Conservation (phyloP, 192 early-diverging fungal species). For the Backusella westeae region DNA sequence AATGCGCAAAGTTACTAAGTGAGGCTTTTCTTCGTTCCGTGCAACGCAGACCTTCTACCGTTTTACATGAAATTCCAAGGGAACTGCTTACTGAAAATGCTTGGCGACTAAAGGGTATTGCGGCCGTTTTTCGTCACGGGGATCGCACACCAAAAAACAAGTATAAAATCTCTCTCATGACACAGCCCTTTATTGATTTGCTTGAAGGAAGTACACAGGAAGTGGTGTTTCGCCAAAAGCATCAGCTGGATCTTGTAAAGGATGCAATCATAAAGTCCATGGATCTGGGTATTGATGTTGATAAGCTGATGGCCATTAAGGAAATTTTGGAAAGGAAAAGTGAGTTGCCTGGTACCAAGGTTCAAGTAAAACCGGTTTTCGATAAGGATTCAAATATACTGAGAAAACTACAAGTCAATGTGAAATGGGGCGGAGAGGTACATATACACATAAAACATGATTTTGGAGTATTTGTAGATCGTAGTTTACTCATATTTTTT, state of each 20-base stretch:
- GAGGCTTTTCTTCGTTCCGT: constrained; percentile 71
- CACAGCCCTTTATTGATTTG: constrained; percentile 67
- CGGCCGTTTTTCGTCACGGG: constrained; percentile 91
- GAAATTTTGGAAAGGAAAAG: constrained; percentile 81
- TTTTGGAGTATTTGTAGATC: neutral
- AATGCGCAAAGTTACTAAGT: constrained; percentile 73
- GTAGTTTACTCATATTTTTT: neutral
- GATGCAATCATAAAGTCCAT: constrained; percentile 58
- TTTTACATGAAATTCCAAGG: constrained; percentile 2
- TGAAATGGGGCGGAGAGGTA: constrained; percentile 95
- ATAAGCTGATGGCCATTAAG: constrained; percentile 61
- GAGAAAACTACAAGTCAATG: constrained; percentile 82
- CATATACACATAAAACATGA: neutral
- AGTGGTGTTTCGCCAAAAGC: constrained; percentile 74
- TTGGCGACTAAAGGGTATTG: constrained; percentile 92
- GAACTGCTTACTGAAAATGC: constrained; percentile 73
- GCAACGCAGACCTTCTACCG: constrained; percentile 13
- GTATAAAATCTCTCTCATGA: constrained; percentile 82
- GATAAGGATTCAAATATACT: constrained; percentile 54
- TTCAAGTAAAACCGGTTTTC: constrained; percentile 84
- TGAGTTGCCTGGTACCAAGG: constrained; percentile 84
- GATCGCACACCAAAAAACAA: constrained; percentile 99
- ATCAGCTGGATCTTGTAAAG: constrained; percentile 65
- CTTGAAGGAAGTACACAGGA: constrained; percentile 69
- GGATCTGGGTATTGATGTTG: constrained; percentile 55